These are phyloP conservation scores for Kodamaea sp. DNA, from an alignment of 1,139 yeast species.

Conservation along the genomic window DNA sequence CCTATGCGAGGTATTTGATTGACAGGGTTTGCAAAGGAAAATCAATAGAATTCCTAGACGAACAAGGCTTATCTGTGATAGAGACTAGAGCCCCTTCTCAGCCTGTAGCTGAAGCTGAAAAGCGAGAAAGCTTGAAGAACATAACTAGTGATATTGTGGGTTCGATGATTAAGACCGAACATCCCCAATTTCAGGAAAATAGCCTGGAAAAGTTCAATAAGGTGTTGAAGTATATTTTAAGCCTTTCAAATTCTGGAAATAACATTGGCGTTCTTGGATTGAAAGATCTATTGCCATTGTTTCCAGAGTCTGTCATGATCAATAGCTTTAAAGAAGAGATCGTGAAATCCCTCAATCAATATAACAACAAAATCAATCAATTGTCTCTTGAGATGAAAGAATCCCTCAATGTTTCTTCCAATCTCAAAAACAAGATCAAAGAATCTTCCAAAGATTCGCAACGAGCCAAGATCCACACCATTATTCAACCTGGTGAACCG, in stretches of 20 bases:
- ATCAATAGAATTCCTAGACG: slow-evolving; percentile 21
- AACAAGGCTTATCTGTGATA: slow-evolving; percentile 11
- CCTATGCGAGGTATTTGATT: slow-evolving; percentile 64
- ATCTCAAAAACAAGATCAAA: slow-evolving; percentile 59
- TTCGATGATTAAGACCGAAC: background rate
- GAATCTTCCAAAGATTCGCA: slow-evolving; percentile 48
- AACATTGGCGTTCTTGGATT: slow-evolving; percentile 47
- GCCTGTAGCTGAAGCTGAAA: slow-evolving; percentile 5
- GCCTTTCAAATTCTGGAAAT: slow-evolving; percentile 34
- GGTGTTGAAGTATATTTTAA: slow-evolving; percentile 42
- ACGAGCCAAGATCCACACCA: slow-evolving; percentile 33
- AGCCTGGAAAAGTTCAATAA: slow-evolving; percentile 23
- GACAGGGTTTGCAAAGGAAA: slow-evolving; percentile 33
- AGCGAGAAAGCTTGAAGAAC: slow-evolving; percentile 6
- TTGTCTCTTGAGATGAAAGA: slow-evolving; percentile 77
- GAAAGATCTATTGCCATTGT: slow-evolving; percentile 79
- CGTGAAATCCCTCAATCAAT: slow-evolving; percentile 71
- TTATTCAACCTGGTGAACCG: slow-evolving; percentile 82
- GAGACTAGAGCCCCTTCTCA: background rate
- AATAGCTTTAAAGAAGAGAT: slow-evolving; percentile 85
- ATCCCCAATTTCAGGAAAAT: no score
- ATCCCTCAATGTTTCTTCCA: slow-evolving; percentile 63
- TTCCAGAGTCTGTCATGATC: slow-evolving; percentile 80
- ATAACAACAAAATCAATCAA: slow-evolving; percentile 63
- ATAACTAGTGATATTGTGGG: slow-evolving; percentile 1